Base-by-base conservation (phyloP, 1,139 yeast genomes). In the Pichia sp. region DNA sequence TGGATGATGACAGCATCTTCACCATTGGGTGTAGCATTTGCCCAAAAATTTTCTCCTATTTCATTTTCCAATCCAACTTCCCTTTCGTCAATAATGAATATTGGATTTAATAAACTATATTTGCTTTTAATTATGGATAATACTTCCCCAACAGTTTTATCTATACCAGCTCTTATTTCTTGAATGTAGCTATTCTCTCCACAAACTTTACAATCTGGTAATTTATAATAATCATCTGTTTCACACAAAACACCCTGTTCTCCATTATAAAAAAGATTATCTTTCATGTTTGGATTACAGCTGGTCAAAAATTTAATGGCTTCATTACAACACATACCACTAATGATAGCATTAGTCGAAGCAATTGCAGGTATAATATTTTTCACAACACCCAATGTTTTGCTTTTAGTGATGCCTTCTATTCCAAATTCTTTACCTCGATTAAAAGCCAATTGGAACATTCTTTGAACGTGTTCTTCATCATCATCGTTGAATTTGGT, bases 351-450 rank as follows among this genome's bases (percentile, higher is more conserved):
- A 61, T 92, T 92, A 1, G 97, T 90, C 2, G 95, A 83, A 1
- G 97, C 95, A 46, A 90, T 85, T 1, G 97, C 92, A 0, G 98
- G 98, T 28, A 92, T 84, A 51, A 92, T 88, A 56, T 84, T 84
- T 63, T 92, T 92, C 42, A 88, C 88, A 40, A 92, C 95, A 0
- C 97, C 97, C 46, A 86, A 72, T 0, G 95, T 81, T 44, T 85
- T 70, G 43, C 73, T 68, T 50, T 76, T 73, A 0, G 94, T 83
- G 16, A 92, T 86, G 0, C 94, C 92, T 10, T 67, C 68, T 41
- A 92, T 92, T 4, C 74, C 72, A 59, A 81, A 87, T 49, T 71
- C 64, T 1, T 61, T 43, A 0, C 97, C 96, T 44, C 97, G 67
- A 11, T 56, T 55, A 23, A 62, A 52, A 1, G 96, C 81, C 16